These are phyloP conservation scores for Thyridium curvatum DNA, from an alignment of 2,329 filamentous ascomycete genomes.

Conservation along the genomic window DNA sequence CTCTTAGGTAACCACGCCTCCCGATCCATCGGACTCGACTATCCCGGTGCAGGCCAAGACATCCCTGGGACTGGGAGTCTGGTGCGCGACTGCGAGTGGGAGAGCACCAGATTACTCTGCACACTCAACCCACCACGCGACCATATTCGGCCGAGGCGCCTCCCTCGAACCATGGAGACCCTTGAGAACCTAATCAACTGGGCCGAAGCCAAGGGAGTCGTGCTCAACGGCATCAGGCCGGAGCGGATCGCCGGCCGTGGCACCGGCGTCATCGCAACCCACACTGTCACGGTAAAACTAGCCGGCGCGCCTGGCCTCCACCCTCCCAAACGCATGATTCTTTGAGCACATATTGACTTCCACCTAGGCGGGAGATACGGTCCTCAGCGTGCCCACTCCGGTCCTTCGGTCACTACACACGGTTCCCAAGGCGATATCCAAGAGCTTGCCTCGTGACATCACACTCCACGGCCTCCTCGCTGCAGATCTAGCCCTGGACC, in stretches of 20 bases:
- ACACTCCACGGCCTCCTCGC: constrained; percentile 69
- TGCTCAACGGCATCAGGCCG: constrained; percentile 61
- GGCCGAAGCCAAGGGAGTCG: constrained; percentile 59
- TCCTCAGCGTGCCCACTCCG: constrained; percentile 59
- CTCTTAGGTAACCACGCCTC: no score
- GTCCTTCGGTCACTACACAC: constrained; percentile 60
- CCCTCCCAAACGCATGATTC: background rate
- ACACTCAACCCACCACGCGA: no score
- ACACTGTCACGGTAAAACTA: constrained; percentile 52
- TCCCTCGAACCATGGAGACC: no score
- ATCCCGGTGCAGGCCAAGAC: no score
- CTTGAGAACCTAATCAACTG: constrained; percentile 53
- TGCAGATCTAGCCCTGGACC: constrained; percentile 55
- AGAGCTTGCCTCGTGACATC: constrained; percentile 44
- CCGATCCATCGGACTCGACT: no score
- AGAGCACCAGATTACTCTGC: no score
- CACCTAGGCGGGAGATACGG: constrained; percentile 35
- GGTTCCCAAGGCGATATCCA: constrained; percentile 46
- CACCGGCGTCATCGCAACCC: constrained; percentile 69
- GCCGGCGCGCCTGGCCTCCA: background rate
- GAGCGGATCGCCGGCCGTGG: constrained; percentile 65
- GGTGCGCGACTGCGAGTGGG: no score
- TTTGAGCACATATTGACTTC: constrained; percentile 1
- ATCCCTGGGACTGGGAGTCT: no score
- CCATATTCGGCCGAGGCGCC: no score